These are phyloP conservation scores for Tricholoma bakamatsutake DNA, from an alignment of 768 basidiomycete genomes.

Conservation along the genomic window DNA sequence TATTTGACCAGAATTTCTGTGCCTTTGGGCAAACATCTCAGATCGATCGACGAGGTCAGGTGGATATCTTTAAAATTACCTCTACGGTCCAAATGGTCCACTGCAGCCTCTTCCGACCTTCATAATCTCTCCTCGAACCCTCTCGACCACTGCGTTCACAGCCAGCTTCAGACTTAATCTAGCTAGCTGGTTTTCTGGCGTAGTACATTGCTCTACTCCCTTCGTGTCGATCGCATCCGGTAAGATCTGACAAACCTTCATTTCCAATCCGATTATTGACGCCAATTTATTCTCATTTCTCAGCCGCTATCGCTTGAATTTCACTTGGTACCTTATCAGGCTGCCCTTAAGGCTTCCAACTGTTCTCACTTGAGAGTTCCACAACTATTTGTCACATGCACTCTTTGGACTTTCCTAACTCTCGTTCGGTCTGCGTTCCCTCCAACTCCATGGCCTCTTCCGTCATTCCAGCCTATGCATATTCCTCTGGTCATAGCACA, in stretches of 20 bases:
- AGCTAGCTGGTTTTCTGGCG: background rate
- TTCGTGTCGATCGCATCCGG: slow-evolving; percentile 25
- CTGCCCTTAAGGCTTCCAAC: background rate
- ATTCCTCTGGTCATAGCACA: slow-evolving; percentile 33
- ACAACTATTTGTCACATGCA: slow-evolving; percentile 5
- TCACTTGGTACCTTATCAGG: background rate
- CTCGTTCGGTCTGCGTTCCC: slow-evolving; percentile 7
- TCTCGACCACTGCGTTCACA: background rate
- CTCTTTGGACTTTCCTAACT: slow-evolving; percentile 7
- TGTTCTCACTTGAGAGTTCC: background rate
- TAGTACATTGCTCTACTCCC: no score
- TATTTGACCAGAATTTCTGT: background rate
- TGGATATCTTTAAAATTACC: slow-evolving; percentile 11
- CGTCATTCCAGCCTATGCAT: slow-evolving; percentile 31
- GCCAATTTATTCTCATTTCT: slow-evolving; percentile 8
- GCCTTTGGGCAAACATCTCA: slow-evolving; percentile 13
- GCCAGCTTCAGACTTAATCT: background rate
- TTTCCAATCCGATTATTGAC: slow-evolving; percentile 13
- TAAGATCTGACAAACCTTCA: slow-evolving; percentile 14
- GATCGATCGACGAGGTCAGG: slow-evolving; percentile 18
- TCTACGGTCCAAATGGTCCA: background rate
- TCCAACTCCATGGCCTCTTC: slow-evolving; percentile 20
- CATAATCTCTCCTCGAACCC: slow-evolving; percentile 1
- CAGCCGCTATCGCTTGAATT: background rate
- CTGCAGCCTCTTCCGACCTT: background rate